Evolutionary conservation across 2,329 filamentous ascomycete genomes (phyloP).

Genomic region (Lachnellula arida): DNA sequence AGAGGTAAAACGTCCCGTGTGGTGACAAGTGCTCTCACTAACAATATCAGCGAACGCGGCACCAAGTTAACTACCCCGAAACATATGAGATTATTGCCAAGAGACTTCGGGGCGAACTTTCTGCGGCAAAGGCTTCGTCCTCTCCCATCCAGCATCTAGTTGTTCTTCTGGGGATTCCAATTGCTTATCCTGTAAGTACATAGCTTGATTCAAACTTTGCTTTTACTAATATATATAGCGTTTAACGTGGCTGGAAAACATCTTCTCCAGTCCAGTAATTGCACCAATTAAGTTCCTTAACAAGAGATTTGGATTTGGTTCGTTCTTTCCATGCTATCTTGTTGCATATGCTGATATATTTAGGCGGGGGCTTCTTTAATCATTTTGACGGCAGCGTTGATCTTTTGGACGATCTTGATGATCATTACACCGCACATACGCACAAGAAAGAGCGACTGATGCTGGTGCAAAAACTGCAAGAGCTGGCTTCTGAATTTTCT

Average conservation of each 20-base stretch:
- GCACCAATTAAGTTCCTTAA: conserved; percentile 86
- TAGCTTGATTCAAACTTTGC: conserved; percentile 33
- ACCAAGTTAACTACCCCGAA: conserved; percentile 91
- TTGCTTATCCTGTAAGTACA: conserved; percentile 69
- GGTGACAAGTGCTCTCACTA: conserved; percentile 27
- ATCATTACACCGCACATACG: conserved; percentile 89
- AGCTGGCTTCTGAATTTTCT: conserved; percentile 78
- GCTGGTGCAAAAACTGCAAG: conserved; percentile 76
- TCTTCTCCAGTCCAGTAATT: conserved; percentile 80
- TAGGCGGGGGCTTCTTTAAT: conserved; percentile 81
- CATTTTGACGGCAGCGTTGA: conserved; percentile 92
- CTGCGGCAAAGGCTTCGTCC: conserved; percentile 57
- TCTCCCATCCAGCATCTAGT: conserved; percentile 85
- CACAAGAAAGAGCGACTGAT: conserved; percentile 84
- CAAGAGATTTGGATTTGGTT: conserved; percentile 76
- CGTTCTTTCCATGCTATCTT: conserved; percentile 17
- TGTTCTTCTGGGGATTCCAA: conserved; percentile 79
- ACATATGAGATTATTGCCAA: conserved; percentile 83
- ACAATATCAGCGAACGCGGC: conserved; percentile 62
- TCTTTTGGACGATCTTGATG: conserved; percentile 86
- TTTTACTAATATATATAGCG: conserved; percentile 45
- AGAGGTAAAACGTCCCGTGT: conserved; percentile 47
- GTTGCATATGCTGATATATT: background rate
- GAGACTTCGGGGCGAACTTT: conserved; percentile 69
- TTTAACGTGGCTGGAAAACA: conserved; percentile 94